These are phyloP conservation scores for Leccinum variabile DNA, from an alignment of 1,284 basidiomycete genomes.

Conservation along the genomic window DNA sequence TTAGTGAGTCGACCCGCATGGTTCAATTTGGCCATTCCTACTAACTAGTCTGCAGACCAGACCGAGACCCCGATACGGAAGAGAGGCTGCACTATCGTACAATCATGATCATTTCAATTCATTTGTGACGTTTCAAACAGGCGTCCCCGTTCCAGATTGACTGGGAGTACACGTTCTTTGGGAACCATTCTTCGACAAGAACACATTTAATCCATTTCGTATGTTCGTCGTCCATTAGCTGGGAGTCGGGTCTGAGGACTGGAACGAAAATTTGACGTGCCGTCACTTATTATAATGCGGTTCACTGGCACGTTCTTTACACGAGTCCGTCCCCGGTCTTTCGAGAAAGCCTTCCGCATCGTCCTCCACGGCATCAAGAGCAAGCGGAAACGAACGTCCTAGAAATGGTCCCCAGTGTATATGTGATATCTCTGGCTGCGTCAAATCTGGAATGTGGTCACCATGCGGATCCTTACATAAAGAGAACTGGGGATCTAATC, in stretches of 20 bases:
- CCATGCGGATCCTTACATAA: no score
- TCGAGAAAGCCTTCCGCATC: not conserved
- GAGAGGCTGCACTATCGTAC: no score
- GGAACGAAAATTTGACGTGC: not conserved
- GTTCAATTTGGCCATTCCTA: no score
- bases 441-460: no score
- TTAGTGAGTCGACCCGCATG: no score
- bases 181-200: no score
- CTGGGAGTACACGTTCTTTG: constrained; percentile 37
- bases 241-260: not conserved
- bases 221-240: not conserved
- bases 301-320: not conserved
- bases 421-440: no score
- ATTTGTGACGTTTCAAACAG: constrained; percentile 23
- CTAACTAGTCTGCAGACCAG: no score
- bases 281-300: not conserved
- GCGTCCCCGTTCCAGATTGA: constrained; percentile 42
- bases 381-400: not conserved
- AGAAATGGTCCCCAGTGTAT: no score
- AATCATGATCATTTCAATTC: no score
- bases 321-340: not conserved
- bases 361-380: not conserved
- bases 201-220: not conserved
- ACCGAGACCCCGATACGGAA: no score
- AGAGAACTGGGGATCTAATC: no score